Evolutionary conservation across 2,329 filamentous ascomycete species (phyloP).

Genomic region (Scedosporium boydii): DNA sequence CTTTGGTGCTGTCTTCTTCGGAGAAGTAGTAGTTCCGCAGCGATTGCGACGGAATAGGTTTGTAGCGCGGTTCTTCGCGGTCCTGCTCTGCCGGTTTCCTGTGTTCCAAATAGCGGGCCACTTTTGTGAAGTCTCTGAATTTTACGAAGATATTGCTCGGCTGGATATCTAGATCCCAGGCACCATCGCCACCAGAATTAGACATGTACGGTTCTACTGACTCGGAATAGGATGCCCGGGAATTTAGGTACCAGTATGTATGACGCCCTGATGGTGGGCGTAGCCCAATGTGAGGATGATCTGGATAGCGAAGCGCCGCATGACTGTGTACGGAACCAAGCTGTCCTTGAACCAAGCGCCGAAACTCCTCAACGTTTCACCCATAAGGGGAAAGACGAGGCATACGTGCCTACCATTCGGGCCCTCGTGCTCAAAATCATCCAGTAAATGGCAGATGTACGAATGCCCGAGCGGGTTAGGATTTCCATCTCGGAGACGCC

Average conservation of each 20-base stretch:
- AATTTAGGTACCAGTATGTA: constrained; percentile 13
- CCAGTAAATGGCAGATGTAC: constrained; percentile 20
- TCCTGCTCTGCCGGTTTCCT: constrained; percentile 8
- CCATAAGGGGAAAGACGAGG: constrained; percentile 25
- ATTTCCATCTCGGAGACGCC: constrained; percentile 9
- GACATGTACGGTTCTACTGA: neutral
- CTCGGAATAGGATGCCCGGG: neutral
- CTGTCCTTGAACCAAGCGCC: constrained; percentile 13
- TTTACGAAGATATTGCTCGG: constrained; percentile 16
- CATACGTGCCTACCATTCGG: constrained; percentile 21
- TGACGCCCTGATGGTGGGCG: constrained; percentile 12
- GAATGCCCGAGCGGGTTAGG: constrained; percentile 17
- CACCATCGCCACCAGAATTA: neutral
- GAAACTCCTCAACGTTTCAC: constrained; percentile 28
- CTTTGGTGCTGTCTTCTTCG: neutral
- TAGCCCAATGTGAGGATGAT: constrained; percentile 13
- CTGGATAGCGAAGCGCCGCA: constrained; percentile 12
- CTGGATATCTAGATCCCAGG: constrained; percentile 12
- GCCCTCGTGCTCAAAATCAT: constrained; percentile 19
- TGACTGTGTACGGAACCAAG: constrained; percentile 10
- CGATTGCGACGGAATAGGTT: constrained; percentile 5
- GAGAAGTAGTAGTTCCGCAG: constrained; percentile 11
- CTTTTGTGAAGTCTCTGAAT: constrained; percentile 9
- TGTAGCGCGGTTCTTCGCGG: constrained; percentile 7
- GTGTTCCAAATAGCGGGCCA: constrained; percentile 11